Evolutionary conservation across 345 rosid genomes (phyloP), one percentile per base, ranked within the genome.

Genomic region (Gossypium bickii): DNA sequence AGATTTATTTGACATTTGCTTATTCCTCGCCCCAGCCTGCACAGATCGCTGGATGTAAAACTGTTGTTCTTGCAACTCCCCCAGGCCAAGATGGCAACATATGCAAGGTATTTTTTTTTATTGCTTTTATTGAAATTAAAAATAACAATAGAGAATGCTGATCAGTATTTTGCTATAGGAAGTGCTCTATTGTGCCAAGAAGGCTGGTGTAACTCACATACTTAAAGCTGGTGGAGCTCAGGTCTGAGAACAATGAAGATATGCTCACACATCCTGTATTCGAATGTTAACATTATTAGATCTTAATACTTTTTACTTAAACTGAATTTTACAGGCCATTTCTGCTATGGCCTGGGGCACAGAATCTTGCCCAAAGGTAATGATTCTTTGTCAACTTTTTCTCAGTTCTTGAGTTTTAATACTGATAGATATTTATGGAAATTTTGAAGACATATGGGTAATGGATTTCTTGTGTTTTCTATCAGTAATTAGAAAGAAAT

Each of bases 281-380:
- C 29, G 22, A 34, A 17, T 7, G 15, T 43, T 29, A 60, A 29
- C 58, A 4, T 12, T 59, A 11, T 60, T 51, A 34, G 7, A n/a
- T 16, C 17, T 25, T 12, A n/a, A 55, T 20, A 3, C 41, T 69
- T 48, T 24, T 68, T 52, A 51, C 17, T 12, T 59, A 5, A 22
- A 45, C 38, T 59, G 22, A 9, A 59, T 18, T 56, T 43, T 81
- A 27, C 83, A 93, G 98, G 98, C 98, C 48, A 84, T 93, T 81
- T 86, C 98, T 72, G 98, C 97, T 58, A 90, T 93, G 98, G 97
- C 96, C 61, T 93, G 98, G 98, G 98, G 98, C 20, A 93, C 93
- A 56, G 88, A 90, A 78, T 89, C 98, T 76, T 93, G 98, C 82
- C 98, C 98, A 5, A 93, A 90, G 97, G 98, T 93, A 85, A 29